Conservation (phyloP, 805 yeast species). For the Metschnikowia corniflorae region DNA sequence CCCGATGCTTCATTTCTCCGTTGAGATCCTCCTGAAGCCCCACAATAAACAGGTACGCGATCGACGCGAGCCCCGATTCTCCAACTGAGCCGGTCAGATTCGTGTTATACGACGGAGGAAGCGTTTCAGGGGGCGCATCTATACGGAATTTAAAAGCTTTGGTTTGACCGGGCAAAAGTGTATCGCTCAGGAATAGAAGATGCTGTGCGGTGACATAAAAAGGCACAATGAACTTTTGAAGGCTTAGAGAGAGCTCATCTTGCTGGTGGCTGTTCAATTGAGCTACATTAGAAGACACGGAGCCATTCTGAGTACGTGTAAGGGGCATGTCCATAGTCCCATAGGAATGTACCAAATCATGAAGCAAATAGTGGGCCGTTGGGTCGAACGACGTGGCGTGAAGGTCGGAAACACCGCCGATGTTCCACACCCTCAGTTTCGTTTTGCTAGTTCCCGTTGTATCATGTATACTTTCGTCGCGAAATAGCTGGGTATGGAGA, state of each 20-base stretch:
- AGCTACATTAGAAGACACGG: not conserved
- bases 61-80: constrained; percentile 38
- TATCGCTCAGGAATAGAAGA: constrained; percentile 33
- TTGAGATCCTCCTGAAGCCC: constrained; percentile 25
- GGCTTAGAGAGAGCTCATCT: constrained; percentile 18
- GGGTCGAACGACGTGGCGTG: constrained; percentile 19
- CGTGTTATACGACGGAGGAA: constrained; percentile 42
- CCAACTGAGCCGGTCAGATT: constrained; percentile 38
- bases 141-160: constrained; percentile 23
- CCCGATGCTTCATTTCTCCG: constrained; percentile 16
- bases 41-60: constrained; percentile 34
- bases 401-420: constrained; percentile 38
- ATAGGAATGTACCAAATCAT: constrained; percentile 34
- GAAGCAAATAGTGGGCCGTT: constrained; percentile 24
- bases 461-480: constrained; percentile 2
- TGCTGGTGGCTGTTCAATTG: constrained; percentile 7
- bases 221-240: constrained; percentile 34
- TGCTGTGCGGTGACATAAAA: constrained; percentile 40
- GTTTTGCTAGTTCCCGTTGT: not conserved
- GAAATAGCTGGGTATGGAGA: constrained; percentile 25
- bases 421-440: constrained; percentile 16
- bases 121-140: constrained; percentile 18
- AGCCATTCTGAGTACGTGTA: not conserved
- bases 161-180: constrained; percentile 17
- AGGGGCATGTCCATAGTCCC: constrained; percentile 22